These are phyloP conservation scores for Pecoramyces ruminantium DNA, from an alignment of 192 early-diverging fungal genomes.

Conservation along the genomic window DNA sequence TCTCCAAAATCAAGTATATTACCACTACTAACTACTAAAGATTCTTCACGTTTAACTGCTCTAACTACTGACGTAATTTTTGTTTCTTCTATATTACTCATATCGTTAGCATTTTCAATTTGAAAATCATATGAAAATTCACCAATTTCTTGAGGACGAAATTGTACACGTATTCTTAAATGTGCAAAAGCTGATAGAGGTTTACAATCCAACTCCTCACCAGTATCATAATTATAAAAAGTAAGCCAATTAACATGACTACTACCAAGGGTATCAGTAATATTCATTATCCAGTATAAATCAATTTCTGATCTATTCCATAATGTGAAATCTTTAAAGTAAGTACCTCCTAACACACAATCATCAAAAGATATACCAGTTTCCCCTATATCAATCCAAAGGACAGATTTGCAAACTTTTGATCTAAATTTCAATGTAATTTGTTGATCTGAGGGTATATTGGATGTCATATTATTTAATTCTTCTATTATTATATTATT, in stretches of 20 bases:
- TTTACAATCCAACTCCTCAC: neutral
- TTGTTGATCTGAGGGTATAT: constrained; percentile 21
- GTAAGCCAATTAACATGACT: neutral
- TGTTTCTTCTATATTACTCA: neutral
- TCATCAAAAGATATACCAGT: constrained; percentile 88
- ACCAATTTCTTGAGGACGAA: constrained; percentile 50
- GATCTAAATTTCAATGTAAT: constrained; percentile 62
- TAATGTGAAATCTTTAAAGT: constrained; percentile 79
- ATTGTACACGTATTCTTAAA: neutral
- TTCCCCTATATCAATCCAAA: constrained; percentile 83
- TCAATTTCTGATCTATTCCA: constrained; percentile 81
- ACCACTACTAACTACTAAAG: constrained; percentile 47
- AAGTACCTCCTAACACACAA: constrained; percentile 73
- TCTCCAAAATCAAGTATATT: constrained; percentile 82
- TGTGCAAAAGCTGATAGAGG: neutral
- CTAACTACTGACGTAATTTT: neutral
- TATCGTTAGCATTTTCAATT: neutral
- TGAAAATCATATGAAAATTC: constrained; percentile 82
- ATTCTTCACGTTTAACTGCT: constrained; percentile 47
- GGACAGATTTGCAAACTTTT: constrained; percentile 69
- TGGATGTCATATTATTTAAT: neutral
- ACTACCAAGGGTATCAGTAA: neutral
- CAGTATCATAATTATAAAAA: too few species aligned
- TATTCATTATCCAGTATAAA: constrained; percentile 59
- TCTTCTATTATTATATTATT: too few species aligned